Base-by-base conservation (phyloP, 345 rosid genomes). In the Erucastrum elatum region DNA sequence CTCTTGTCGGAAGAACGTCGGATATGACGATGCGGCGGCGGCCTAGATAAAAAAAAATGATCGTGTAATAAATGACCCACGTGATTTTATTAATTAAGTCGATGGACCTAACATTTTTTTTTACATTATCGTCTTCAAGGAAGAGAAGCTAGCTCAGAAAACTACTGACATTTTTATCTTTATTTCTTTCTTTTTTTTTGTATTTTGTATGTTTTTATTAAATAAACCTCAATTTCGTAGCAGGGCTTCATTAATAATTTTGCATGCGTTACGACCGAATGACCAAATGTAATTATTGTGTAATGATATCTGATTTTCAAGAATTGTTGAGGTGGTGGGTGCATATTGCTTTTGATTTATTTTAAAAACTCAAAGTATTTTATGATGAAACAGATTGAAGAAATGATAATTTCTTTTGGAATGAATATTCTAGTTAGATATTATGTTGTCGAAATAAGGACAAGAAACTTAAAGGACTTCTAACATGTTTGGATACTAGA, bases 1-100 rank as follows among this genome's bases (percentile, higher is more conserved):
- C 89, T 94, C 35, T 88, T 84, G 34, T 80, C 73, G 0, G 64
- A 80, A 31, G 79, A 75, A 55, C 61, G 53, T 3, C 75, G 51
- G 0, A 34, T 60, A 4, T 72, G 77, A 51, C 60, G 64, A 79
- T 64, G 77, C 51, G 15, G 75, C 33, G 10, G 6, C 35, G 37
- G 56, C 4, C 70, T 68, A 55, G 5, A 6, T 33, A 7, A 8
- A 29, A 10, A 37, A 46, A 39, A 21, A 46, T 3, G 3, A 10
- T 55, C 44, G 34, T 71, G 66, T 65, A 77, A 58, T 78, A 16
- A 63, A 63, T 53, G 70, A 51, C 16, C 27, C 71, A 70, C 64
- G 39, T 77, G 80, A 26, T 74, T 59, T 59, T 44, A n/a, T 69
- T 70, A 55, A 12, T 64, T 65, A 41, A 55, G 67, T 61, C n/a